Evolutionary conservation across 2,329 filamentous ascomycete genomes (phyloP).

Genomic region (Chrysosporium keratinophilum): DNA sequence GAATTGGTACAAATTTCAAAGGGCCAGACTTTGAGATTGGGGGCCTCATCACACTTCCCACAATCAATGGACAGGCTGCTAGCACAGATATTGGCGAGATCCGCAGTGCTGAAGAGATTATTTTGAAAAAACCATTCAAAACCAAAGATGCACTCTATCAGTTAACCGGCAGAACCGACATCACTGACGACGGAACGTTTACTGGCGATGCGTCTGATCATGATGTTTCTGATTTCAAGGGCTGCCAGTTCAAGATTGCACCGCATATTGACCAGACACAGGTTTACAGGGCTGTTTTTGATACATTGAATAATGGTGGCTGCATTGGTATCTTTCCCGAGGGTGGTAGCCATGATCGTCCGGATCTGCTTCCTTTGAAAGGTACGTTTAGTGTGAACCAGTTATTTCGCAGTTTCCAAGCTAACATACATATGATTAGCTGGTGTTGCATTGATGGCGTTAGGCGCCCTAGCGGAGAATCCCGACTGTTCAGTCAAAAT

Average conservation of each 20-base stretch:
- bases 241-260: slow-evolving; percentile 75
- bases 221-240: slow-evolving; percentile 52
- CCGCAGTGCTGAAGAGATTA: slow-evolving; percentile 65
- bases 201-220: slow-evolving; percentile 44
- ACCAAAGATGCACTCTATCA: slow-evolving; percentile 64
- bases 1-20: slow-evolving; percentile 74
- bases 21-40: slow-evolving; percentile 59
- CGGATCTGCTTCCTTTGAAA: slow-evolving; percentile 83
- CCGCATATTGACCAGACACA: slow-evolving; percentile 89
- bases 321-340: slow-evolving; percentile 97
- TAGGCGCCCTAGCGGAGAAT: slow-evolving; percentile 75
- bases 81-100: slow-evolving; percentile 79
- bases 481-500: slow-evolving; percentile 86
- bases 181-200: slow-evolving; percentile 56
- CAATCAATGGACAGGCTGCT: slow-evolving; percentile 66
- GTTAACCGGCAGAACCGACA: slow-evolving; percentile 67
- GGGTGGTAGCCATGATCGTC: slow-evolving; percentile 89
- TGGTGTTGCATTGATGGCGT: slow-evolving; percentile 94
- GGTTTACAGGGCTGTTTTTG: slow-evolving; percentile 89
- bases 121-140: slow-evolving; percentile 80
- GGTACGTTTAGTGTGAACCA: slow-evolving; percentile 28
- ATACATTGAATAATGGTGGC: slow-evolving; percentile 66
- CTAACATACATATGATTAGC: slow-evolving; percentile 39
- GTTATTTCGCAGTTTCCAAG: slow-evolving; percentile 16
- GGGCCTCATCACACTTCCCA: slow-evolving; percentile 78